These are phyloP conservation scores for Nepenthes alata DNA, from an alignment of 179 eudicot genomes.

Conservation along the genomic window DNA sequence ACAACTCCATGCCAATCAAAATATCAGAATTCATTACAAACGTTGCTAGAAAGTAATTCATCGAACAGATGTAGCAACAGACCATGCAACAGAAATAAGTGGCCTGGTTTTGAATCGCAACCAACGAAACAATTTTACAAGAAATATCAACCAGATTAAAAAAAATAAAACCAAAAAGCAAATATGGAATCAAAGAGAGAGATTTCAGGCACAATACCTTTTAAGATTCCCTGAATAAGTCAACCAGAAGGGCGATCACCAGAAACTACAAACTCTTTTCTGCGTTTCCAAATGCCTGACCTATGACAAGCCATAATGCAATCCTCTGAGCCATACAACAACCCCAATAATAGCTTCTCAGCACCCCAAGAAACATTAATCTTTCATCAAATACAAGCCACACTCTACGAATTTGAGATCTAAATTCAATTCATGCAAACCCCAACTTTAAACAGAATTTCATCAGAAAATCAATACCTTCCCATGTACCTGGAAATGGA, in stretches of 20 bases:
- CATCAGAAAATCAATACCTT: conserved; percentile 3
- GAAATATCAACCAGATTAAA: neutral
- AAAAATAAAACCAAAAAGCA: conserved; percentile 6
- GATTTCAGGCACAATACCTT: conserved; percentile 20
- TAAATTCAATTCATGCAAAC: conserved; percentile 21
- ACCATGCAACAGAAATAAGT: neutral
- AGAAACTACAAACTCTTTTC: conserved; percentile 24
- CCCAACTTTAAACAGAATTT: conserved; percentile 3
- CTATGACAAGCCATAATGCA: conserved; percentile 43
- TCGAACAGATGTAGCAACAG: no score
- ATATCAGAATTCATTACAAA: no score
- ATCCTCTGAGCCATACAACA: conserved; percentile 29
- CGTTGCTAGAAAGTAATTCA: no score
- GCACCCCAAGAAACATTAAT: conserved; percentile 6
- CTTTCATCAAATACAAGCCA: conserved; percentile 6
- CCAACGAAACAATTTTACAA: neutral
- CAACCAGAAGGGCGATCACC: conserved; percentile 45
- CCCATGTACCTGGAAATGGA: conserved; percentile 16
- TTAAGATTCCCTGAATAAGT: conserved; percentile 18
- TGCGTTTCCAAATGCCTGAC: conserved; percentile 22
- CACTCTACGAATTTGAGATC: conserved; percentile 18
- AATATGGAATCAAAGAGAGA: neutral
- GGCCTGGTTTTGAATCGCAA: neutral
- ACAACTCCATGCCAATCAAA: no score
- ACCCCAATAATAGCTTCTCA: conserved; percentile 14